Percentiles rank a stretch among this genome's conserved stretches.
phyloP scores from a whole-genome alignment of 176 grass and related monocot species.

The Musa troglodytarum region DNA sequence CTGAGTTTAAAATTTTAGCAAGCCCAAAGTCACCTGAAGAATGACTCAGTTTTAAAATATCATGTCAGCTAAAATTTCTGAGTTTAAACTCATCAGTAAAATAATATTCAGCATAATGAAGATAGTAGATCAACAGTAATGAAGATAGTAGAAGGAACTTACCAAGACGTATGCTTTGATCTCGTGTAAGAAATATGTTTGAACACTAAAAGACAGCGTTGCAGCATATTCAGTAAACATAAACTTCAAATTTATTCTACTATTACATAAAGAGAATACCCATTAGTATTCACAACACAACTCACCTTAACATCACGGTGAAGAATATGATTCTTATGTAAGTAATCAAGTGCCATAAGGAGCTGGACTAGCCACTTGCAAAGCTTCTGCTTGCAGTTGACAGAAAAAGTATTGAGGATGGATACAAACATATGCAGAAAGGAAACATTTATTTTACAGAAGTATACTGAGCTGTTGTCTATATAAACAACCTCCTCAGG shows the following conservation, averaged over 20 bases:
- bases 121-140: too few species aligned
- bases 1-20: conserved; percentile 85
- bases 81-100: not conserved
- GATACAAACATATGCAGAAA: not conserved
- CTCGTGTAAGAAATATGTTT: conserved; percentile 87
- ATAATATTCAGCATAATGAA: conserved; percentile 8
- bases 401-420: conserved; percentile 3
- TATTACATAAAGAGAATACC: not conserved
- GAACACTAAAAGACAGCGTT: conserved; percentile 69
- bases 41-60: conserved; percentile 14
- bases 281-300: not conserved
- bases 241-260: conserved; percentile 7
- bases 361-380: conserved; percentile 95
- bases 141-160: conserved; percentile 7
- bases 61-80: not conserved
- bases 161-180: conserved; percentile 93
- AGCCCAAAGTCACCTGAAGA: conserved; percentile 84
- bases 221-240: conserved; percentile 9
- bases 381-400: conserved; percentile 53
- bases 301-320: conserved; percentile 94
- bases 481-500: conserved; percentile 68
- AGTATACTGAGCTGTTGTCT: not conserved
- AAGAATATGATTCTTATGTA: conserved; percentile 91
- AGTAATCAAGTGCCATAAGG: conserved; percentile 95
- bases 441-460: not conserved